phyloP scores from a whole-genome alignment of 1,139 yeast species.

The Spathaspora sp. region DNA sequence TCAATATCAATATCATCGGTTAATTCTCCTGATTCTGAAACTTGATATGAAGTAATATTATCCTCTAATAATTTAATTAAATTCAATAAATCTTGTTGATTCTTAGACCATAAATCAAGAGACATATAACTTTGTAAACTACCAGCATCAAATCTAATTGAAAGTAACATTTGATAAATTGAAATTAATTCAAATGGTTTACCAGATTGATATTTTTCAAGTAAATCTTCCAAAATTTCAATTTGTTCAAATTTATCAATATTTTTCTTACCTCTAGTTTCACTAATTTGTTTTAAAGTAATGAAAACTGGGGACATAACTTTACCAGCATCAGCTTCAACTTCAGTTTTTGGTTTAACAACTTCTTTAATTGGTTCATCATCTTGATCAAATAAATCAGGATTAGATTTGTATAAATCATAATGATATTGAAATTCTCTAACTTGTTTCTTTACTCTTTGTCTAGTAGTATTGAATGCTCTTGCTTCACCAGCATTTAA shows the following conservation, averaged over 20 bases:
- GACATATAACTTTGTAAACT: slow-evolving; percentile 74
- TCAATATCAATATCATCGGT: slow-evolving; percentile 81
- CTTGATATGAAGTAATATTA: slow-evolving; percentile 57
- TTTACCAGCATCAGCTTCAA: slow-evolving; percentile 20
- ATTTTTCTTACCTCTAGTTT: slow-evolving; percentile 94
- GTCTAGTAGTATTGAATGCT: slow-evolving; percentile 85
- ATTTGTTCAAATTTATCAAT: slow-evolving; percentile 84
- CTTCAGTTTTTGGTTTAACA: slow-evolving; percentile 15
- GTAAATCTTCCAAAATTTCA: slow-evolving; percentile 62
- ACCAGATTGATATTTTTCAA: slow-evolving; percentile 32
- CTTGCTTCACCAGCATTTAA: slow-evolving; percentile 82
- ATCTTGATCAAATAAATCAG: slow-evolving; percentile 66
- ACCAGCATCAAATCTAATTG: slow-evolving; percentile 82
- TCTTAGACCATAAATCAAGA: slow-evolving; percentile 74
- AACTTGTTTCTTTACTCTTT: slow-evolving; percentile 79
- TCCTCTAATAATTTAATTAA: slow-evolving; percentile 70
- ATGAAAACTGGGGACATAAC: slow-evolving; percentile 59
- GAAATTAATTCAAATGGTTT: slow-evolving; percentile 74
- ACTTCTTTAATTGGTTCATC: slow-evolving; percentile 41
- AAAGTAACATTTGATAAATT: slow-evolving; percentile 78
- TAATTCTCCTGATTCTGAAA: slow-evolving; percentile 72
- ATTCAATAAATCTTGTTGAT: slow-evolving; percentile 59
- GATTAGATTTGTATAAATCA: slow-evolving; percentile 63
- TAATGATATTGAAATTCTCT: slow-evolving; percentile 65
- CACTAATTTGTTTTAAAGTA: slow-evolving; percentile 72